Evolutionary conservation across 2,329 filamentous ascomycete species (phyloP).

Genomic region (Xylariomycetidae sp.): DNA sequence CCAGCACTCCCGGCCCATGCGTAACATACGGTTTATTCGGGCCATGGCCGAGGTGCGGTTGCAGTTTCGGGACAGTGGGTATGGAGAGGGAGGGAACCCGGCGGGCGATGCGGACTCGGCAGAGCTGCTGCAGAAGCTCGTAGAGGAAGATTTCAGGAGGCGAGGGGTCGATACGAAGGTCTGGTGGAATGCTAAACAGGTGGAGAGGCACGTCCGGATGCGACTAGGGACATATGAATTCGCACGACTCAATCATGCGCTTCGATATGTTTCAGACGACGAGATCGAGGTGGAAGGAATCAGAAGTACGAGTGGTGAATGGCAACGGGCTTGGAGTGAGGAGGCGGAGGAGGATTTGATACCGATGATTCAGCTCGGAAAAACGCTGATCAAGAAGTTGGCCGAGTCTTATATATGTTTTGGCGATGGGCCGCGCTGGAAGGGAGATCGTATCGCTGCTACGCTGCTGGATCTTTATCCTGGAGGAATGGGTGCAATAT

Average conservation of each 20-base stretch:
- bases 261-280: no score
- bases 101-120: conserved; percentile 7
- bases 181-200: conserved; percentile 15
- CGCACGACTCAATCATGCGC: no score
- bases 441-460: conserved; percentile 11
- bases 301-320: conserved; percentile 6
- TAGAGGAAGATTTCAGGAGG: conserved; percentile 10
- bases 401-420: conserved; percentile 20
- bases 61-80: conserved; percentile 15
- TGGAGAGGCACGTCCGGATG: conserved; percentile 17
- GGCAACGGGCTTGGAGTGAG: conserved; percentile 1
- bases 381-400: conserved; percentile 16
- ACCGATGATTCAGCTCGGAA: background rate
- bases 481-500: background rate
- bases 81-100: conserved; percentile 9
- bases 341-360: background rate
- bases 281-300: no score
- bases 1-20: conserved; percentile 15
- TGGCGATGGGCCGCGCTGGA: conserved; percentile 24
- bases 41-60: conserved; percentile 19
- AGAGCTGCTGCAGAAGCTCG: conserved; percentile 5
- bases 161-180: conserved; percentile 9
- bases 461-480: conserved; percentile 3
- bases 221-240: no score
- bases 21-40: conserved; percentile 12